A percentile compares a stretch with the other conserved stretches of the same genome.
Conservation (phyloP, 208 protist genomes). For the Crithidia bombi region DNA sequence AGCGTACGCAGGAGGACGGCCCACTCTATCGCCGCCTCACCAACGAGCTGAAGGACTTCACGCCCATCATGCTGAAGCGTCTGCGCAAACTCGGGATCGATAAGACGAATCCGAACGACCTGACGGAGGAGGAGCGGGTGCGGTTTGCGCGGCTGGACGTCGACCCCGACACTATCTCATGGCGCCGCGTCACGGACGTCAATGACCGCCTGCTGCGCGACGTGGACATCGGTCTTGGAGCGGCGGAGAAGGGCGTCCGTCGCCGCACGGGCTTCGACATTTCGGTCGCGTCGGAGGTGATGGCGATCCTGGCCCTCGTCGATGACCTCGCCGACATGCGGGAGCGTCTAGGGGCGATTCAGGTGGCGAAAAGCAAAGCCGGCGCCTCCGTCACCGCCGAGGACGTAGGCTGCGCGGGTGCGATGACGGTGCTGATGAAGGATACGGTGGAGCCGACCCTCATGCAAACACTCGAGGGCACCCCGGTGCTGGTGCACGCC, state of each 20-base stretch:
- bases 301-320: slow-evolving; percentile 98
- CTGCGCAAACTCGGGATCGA: slow-evolving; percentile 94
- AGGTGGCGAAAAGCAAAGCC: slow-evolving; percentile 75
- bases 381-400: slow-evolving; percentile 91
- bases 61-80: slow-evolving; percentile 89
- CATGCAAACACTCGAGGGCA: slow-evolving; percentile 98
- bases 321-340: slow-evolving; percentile 95
- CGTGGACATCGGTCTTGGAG: slow-evolving; percentile 95
- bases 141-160: slow-evolving; percentile 97
- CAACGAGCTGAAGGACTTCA: slow-evolving; percentile 83
- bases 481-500: slow-evolving; percentile 96
- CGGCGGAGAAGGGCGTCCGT: slow-evolving; percentile 89
- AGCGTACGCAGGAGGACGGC: slow-evolving; percentile 92
- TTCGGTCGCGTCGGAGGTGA: slow-evolving; percentile 97
- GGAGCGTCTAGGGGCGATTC: slow-evolving; percentile 81
- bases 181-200: slow-evolving; percentile 96
- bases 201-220: slow-evolving; percentile 97
- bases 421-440: slow-evolving; percentile 97
- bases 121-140: slow-evolving; percentile 87
- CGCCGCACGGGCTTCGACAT: slow-evolving; percentile 96
- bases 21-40: slow-evolving; percentile 88
- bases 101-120: slow-evolving; percentile 89
- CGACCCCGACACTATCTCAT: slow-evolving; percentile 96
- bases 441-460: slow-evolving; percentile 96
- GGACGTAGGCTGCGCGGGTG: slow-evolving; percentile 91